These are phyloP conservation scores for Botrytis deweyae DNA, from an alignment of 2,329 filamentous ascomycete species.

Conservation along the genomic window DNA sequence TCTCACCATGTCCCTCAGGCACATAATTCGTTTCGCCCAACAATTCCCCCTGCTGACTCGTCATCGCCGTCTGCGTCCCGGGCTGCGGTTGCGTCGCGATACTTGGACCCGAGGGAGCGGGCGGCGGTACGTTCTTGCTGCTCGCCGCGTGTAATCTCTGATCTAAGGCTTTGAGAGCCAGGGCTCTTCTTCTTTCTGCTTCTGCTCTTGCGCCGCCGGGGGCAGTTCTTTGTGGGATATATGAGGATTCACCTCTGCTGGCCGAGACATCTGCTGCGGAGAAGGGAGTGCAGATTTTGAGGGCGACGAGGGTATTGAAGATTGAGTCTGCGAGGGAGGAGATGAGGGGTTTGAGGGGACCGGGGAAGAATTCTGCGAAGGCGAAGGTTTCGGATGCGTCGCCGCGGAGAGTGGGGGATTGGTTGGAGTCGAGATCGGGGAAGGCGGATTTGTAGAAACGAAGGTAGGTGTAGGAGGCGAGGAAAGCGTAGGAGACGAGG, in stretches of 20 bases:
- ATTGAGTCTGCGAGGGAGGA: conserved; percentile 70
- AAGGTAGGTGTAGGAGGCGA: conserved; percentile 91
- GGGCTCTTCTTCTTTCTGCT: conserved; percentile 81
- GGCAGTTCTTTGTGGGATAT: conserved; percentile 45
- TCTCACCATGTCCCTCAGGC: conserved; percentile 55
- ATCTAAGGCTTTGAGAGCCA: conserved; percentile 89
- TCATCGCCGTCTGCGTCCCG: conserved; percentile 51
- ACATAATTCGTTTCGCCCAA: conserved; percentile 70
- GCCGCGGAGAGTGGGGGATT: conserved; percentile 67
- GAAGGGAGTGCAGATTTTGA: conserved; percentile 83
- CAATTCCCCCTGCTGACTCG: conserved; percentile 40
- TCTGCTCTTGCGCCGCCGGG: conserved; percentile 78
- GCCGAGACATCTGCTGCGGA: conserved; percentile 75
- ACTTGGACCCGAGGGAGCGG: conserved; percentile 49
- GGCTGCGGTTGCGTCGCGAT: conserved; percentile 57
- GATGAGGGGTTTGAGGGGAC: conserved; percentile 74
- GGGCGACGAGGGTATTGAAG: conserved; percentile 70
- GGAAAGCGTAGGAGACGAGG: conserved; percentile 76
- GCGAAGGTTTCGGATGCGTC: conserved; percentile 96
- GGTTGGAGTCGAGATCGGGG: conserved; percentile 64
- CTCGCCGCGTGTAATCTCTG: conserved; percentile 87
- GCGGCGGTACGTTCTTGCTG: conserved; percentile 46
- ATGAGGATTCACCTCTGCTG: conserved; percentile 58
- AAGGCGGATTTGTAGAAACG: conserved; percentile 86
- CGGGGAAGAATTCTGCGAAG: conserved; percentile 94